phyloP scores from a whole-genome alignment of 163 green algal genomes.

The Coccomyxa subellipsoidea region DNA sequence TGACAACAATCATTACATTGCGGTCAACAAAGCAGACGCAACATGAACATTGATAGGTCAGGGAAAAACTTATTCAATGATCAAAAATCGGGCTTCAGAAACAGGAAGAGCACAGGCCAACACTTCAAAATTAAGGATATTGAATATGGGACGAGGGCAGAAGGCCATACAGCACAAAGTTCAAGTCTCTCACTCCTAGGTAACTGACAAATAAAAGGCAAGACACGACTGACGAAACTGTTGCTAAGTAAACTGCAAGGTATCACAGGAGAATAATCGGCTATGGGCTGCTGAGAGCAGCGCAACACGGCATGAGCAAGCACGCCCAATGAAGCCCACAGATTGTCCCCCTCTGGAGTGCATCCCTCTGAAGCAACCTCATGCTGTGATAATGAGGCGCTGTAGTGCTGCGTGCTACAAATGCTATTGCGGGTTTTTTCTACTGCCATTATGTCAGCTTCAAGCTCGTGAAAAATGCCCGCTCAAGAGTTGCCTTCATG shows the following conservation, averaged over 20 bases:
- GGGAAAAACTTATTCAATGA: too few relatives aligned
- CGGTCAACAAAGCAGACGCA: too few relatives aligned
- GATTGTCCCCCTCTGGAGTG: background rate
- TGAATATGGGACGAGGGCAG: background rate
- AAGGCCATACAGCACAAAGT: background rate
- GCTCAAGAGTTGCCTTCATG: background rate
- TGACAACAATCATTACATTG: too few relatives aligned
- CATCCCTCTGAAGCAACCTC: background rate
- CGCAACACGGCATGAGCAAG: background rate
- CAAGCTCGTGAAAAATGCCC: background rate
- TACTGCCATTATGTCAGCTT: background rate
- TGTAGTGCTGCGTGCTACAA: background rate
- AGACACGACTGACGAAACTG: too few relatives aligned
- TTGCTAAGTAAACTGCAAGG: background rate
- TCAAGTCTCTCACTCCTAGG: background rate
- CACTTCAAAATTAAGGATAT: background rate
- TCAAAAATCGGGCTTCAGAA: too few relatives aligned
- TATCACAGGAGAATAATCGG: background rate
- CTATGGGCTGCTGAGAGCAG: background rate
- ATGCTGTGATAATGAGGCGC: too few relatives aligned
- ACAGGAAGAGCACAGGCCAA: too few relatives aligned
- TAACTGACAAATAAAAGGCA: background rate
- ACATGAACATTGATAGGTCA: too few relatives aligned
- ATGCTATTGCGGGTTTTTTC: background rate
- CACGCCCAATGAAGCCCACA: background rate